A percentile compares a stretch with the other conserved stretches of the same genome.
These are phyloP conservation scores for Stylosanthes scabra DNA, from an alignment of 331 rosid species.

Conservation along the genomic window DNA sequence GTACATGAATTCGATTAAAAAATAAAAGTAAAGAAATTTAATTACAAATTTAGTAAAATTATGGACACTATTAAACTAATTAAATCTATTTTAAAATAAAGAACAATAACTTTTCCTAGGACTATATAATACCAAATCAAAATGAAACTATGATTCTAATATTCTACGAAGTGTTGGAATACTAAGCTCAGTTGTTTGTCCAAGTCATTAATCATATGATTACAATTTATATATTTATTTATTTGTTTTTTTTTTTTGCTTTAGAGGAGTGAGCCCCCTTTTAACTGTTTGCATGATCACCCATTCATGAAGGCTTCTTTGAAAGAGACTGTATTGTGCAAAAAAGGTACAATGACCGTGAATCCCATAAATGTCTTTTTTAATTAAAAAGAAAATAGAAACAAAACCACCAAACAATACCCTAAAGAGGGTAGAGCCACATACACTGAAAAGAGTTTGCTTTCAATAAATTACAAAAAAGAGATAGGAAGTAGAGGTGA, in stretches of 20 bases:
- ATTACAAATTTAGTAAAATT: too few species aligned
- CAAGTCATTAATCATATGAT: constrained; percentile 32
- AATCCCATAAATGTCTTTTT: constrained; percentile 43
- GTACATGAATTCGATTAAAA: too few species aligned
- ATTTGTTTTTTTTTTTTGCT: not conserved
- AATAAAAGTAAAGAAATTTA: too few species aligned
- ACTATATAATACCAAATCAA: too few species aligned
- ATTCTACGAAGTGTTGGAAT: constrained; percentile 20
- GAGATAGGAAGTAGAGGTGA: not conserved
- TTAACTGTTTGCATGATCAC: constrained; percentile 42
- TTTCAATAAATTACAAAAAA: constrained; percentile 44
- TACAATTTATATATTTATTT: not conserved
- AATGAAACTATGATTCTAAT: not conserved
- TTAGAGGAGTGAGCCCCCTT: not conserved
- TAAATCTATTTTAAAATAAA: too few species aligned
- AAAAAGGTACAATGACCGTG: constrained; percentile 57
- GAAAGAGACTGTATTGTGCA: constrained; percentile 34
- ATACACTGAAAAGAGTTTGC: constrained; percentile 11
- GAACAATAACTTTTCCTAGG: too few species aligned
- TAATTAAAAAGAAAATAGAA: not conserved
- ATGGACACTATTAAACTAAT: too few species aligned
- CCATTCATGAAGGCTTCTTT: constrained; percentile 42
- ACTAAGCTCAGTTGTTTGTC: constrained; percentile 6
- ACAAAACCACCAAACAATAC: constrained; percentile 15
- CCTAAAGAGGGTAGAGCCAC: constrained; percentile 26